A percentile compares a stretch with the other conserved stretches of the same genome.
Conservation (phyloP, 1,139 yeast species). For the Pichia sp. region DNA sequence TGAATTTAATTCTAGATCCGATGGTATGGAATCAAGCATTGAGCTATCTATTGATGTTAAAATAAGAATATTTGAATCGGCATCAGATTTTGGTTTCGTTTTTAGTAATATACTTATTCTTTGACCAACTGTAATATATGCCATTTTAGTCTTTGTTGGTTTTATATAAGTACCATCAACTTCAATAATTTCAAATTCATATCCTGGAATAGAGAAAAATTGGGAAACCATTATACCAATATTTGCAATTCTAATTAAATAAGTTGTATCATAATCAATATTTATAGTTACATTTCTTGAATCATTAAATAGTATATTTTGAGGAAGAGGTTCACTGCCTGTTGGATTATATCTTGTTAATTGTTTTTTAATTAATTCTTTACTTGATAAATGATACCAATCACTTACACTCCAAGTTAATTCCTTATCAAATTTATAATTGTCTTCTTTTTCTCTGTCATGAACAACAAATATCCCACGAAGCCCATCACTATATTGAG, state of each 20-base stretch:
- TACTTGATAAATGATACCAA: constrained; percentile 52
- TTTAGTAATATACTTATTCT: constrained; percentile 57
- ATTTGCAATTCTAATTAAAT: constrained; percentile 56
- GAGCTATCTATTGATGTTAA: constrained; percentile 55
- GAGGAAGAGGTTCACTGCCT: constrained; percentile 79
- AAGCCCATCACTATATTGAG: constrained; percentile 75
- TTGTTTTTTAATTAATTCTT: constrained; percentile 41
- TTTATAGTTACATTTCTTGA: constrained; percentile 50
- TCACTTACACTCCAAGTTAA: constrained; percentile 51
- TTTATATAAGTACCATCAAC: constrained; percentile 66
- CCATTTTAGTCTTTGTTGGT: constrained; percentile 48
- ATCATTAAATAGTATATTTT: constrained; percentile 58
- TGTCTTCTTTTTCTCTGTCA: constrained; percentile 39
- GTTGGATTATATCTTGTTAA: constrained; percentile 66
- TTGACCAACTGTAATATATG: constrained; percentile 68
- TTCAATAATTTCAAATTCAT: constrained; percentile 60
- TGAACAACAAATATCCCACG: constrained; percentile 68
- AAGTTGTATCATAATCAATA: constrained; percentile 57
- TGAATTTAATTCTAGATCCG: constrained; percentile 44
- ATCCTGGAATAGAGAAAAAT: constrained; percentile 61
- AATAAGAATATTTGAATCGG: constrained; percentile 50
- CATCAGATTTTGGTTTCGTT: constrained; percentile 37
- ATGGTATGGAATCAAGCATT: constrained; percentile 60
- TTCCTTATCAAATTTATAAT: constrained; percentile 60
- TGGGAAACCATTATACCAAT: constrained; percentile 71